Conservation (phyloP, 305 asterid genomes). For the Solanum hybrid region DNA sequence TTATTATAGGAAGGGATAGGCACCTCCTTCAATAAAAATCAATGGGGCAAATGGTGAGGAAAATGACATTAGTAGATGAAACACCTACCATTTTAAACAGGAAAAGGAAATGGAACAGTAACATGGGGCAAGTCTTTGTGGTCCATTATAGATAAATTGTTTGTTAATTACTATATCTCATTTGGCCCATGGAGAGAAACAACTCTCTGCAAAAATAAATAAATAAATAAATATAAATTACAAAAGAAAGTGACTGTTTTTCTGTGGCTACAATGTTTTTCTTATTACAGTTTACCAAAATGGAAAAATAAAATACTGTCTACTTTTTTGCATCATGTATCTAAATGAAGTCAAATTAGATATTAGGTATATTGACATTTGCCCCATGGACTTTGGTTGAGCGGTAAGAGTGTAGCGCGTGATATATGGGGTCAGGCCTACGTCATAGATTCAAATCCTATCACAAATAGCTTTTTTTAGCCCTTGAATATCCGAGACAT, state of each 20-base stretch:
- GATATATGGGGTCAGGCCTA: neutral
- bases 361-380: neutral
- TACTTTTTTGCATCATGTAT: neutral
- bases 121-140: slow-evolving; percentile 5
- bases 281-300: neutral
- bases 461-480: neutral
- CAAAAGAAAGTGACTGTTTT: neutral
- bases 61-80: slow-evolving; percentile 17
- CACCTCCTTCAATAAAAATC: slow-evolving; percentile 10
- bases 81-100: slow-evolving; percentile 8
- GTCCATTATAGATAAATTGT: neutral
- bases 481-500: neutral
- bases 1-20: slow-evolving; percentile 6
- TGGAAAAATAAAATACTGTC: neutral
- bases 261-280: neutral
- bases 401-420: neutral
- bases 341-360: neutral
- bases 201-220: neutral
- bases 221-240: neutral
- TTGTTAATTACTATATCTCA: neutral
- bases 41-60: slow-evolving; percentile 31
- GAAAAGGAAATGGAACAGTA: neutral
- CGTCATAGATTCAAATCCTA: neutral
- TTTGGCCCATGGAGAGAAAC: neutral
- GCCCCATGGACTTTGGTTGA: neutral